Conservation (phyloP, 2,329 filamentous ascomycete genomes). For the Aureobasidium sp. region DNA sequence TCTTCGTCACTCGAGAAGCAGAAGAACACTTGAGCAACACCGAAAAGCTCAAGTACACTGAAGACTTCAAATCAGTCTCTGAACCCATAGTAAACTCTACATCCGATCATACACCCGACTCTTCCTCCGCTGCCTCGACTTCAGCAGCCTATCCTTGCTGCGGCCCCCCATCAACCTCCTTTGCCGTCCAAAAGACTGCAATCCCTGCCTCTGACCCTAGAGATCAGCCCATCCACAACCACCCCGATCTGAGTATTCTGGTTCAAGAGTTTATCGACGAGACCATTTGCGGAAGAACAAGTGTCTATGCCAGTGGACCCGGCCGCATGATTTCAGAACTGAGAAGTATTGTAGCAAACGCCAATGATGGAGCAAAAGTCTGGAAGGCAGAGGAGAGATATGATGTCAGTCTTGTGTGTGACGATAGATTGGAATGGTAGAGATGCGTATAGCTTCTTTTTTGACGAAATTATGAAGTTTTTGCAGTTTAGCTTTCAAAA, state of each 20-base stretch:
- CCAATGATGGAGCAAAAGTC: slow-evolving; percentile 11
- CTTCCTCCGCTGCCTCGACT: not conserved
- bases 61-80: slow-evolving; percentile 2
- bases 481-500: no score
- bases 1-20: slow-evolving; percentile 18
- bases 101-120: not conserved
- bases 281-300: slow-evolving; percentile 9
- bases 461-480: not conserved
- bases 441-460: not conserved
- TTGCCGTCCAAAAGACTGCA: slow-evolving; percentile 1
- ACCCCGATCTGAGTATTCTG: slow-evolving; percentile 3
- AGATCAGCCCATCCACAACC: slow-evolving; percentile 3
- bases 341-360: slow-evolving; percentile 5
- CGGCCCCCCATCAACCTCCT: not conserved
- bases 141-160: slow-evolving; percentile 5
- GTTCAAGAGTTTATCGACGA: slow-evolving; percentile 8
- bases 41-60: not conserved
- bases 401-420: slow-evolving; percentile 15
- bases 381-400: slow-evolving; percentile 14
- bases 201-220: not conserved
- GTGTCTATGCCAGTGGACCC: slow-evolving; percentile 15
- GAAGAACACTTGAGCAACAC: not conserved
- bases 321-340: slow-evolving; percentile 15
- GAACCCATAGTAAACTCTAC: not conserved
- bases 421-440: slow-evolving; percentile 17